Evolutionary conservation across 2,329 filamentous ascomycete species (phyloP), one percentile per base, ranked within the genome.

Genomic region (Hypocreales sp.): DNA sequence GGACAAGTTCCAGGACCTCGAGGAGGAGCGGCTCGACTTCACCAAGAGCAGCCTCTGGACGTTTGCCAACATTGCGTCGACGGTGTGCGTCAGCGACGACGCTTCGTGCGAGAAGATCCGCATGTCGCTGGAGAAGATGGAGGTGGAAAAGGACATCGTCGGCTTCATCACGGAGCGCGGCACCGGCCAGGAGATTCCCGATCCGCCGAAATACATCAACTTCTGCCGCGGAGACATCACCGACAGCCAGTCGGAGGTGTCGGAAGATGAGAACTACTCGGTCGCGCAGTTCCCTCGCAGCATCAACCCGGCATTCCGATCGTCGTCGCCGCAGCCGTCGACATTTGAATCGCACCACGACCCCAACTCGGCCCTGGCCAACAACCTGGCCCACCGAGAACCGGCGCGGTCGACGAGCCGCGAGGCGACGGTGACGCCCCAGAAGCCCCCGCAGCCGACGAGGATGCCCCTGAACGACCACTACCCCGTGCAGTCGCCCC

Each of bases 1-100:
- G 43, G 92, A 92, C 64, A 98, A 95, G 60, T 98, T 98, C 54
- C 92, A 98, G 59, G 92, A 98, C 44, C 70, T 98, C 9, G 90
- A 98, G 55, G 92, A 98, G 51, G 90, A 98, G 55, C 71, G 90
- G 23, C 67, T 98, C 21, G 90, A 98, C 53, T 98, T 93, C 48
- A 86, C 84, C 39, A 98, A 95, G 63, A 92, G 81, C 56, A 95
- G 90, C 45, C 62, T 98, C 7, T 98, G 90, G 92, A 87, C 77
- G 10, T 98, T 95, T 56, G 87, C 90, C 30, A 98, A 98, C 50
- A 84, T 98, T 41, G 75, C 90, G 1, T 95, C 87, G 0, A 95
- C 87, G 0, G 90, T 95, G 8, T 98, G 90, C 46, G 90, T 98
- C 25, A 95, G 86, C 48, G 90, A 98, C 45, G 90, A 98, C 57